Conservation (phyloP, 2,329 filamentous ascomycete species). For the Ophiostoma ips region DNA sequence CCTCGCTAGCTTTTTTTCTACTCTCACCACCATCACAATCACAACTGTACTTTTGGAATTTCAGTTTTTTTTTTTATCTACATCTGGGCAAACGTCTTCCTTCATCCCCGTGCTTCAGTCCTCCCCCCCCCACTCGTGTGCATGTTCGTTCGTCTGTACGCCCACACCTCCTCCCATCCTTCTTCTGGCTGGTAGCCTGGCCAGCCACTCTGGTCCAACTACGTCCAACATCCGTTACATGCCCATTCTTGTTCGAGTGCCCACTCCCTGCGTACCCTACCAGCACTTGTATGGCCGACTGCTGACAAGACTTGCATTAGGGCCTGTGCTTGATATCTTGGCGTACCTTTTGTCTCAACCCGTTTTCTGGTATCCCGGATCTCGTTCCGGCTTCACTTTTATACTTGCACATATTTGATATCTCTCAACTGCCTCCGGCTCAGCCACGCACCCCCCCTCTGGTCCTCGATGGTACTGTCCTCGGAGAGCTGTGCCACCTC, state of each 20-base stretch:
- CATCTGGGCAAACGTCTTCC: background rate
- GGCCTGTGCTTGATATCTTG: background rate
- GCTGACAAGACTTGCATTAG: background rate
- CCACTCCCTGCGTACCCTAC: background rate
- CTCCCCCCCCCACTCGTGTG: background rate
- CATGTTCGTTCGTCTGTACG: background rate
- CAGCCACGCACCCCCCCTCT: too few species aligned
- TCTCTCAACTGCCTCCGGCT: background rate
- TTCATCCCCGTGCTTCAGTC: background rate
- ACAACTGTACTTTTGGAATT: background rate
- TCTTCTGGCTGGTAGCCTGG: background rate
- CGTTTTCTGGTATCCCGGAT: background rate
- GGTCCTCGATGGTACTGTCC: too few species aligned
- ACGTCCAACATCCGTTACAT: too few species aligned
- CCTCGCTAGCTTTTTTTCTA: constrained; percentile 6
- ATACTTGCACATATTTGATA: too few species aligned
- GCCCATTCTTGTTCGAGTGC: background rate
- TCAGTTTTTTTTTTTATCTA: background rate
- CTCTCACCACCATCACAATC: background rate
- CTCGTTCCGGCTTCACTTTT: background rate
- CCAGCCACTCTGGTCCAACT: background rate
- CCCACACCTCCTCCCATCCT: background rate
- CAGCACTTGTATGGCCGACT: background rate
- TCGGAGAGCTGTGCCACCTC: too few species aligned
- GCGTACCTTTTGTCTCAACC: background rate